These are phyloP conservation scores for Aspergillus sclerotialis DNA, from an alignment of 2,329 filamentous ascomycete genomes.

Conservation along the genomic window DNA sequence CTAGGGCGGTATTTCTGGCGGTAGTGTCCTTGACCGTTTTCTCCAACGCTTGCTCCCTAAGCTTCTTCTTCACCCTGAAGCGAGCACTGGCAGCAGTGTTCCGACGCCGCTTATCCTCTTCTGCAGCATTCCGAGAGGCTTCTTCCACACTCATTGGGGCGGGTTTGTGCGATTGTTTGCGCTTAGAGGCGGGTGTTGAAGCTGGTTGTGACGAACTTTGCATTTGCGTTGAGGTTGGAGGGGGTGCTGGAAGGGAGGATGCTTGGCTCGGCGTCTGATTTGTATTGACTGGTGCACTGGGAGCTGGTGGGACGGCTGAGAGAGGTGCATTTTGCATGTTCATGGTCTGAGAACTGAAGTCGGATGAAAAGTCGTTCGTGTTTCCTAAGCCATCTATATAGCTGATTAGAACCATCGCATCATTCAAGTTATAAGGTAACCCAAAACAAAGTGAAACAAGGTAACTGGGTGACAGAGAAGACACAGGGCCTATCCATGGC, in stretches of 20 bases:
- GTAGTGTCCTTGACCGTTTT: conserved; percentile 74
- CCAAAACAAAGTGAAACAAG: too few relatives aligned
- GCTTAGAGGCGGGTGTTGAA: conserved; percentile 21
- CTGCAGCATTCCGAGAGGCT: conserved; percentile 64
- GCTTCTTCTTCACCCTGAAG: conserved; percentile 94
- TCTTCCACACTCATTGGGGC: conserved; percentile 56
- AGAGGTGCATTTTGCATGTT: conserved; percentile 19
- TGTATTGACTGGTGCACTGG: conserved; percentile 10
- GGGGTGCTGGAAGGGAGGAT: conserved; percentile 8
- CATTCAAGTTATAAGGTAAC: neutral
- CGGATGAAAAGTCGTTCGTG: conserved; percentile 23
- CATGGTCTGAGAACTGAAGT: conserved; percentile 18
- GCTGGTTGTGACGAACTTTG: conserved; percentile 12
- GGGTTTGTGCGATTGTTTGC: conserved; percentile 30
- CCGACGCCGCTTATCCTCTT: conserved; percentile 84
- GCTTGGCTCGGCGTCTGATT: conserved; percentile 11
- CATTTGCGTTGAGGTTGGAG: conserved; percentile 8
- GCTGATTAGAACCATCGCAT: conserved; percentile 7
- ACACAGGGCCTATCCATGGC: too few relatives aligned
- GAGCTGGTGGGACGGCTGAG: conserved; percentile 13
- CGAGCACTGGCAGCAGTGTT: conserved; percentile 88
- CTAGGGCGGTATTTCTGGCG: conserved; percentile 69
- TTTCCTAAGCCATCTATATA: conserved; percentile 24
- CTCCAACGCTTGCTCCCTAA: conserved; percentile 79
- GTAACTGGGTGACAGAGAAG: too few relatives aligned